Conservation (phyloP, 2,329 filamentous ascomycete genomes). For the Penicillium sp. region DNA sequence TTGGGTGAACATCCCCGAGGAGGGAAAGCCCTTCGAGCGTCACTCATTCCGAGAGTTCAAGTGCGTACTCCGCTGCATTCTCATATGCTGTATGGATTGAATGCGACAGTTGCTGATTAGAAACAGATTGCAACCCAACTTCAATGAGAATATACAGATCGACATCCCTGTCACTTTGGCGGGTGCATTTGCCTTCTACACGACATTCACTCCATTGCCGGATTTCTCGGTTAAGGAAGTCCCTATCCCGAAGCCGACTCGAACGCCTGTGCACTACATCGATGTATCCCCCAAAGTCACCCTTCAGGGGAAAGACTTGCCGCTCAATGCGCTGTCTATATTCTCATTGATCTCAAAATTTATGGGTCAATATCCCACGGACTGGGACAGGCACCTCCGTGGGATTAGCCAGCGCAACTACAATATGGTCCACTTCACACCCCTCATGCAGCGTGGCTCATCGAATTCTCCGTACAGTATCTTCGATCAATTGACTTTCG, state of each 20-base stretch:
- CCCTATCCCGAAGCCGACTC: conserved; percentile 54
- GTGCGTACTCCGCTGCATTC: conserved; percentile 50
- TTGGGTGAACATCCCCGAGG: conserved; percentile 90
- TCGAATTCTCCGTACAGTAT: conserved; percentile 98
- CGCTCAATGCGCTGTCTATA: conserved; percentile 80
- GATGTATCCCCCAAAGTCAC: conserved; percentile 81
- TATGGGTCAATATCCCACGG: conserved; percentile 84
- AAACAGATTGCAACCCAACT: conserved; percentile 72
- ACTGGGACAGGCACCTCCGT: conserved; percentile 84
- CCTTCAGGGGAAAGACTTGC: conserved; percentile 69
- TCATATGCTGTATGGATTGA: conserved; percentile 2
- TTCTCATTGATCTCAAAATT: conserved; percentile 97
- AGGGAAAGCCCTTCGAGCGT: conserved; percentile 71
- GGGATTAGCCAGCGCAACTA: conserved; percentile 90
- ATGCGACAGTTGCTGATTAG: conserved; percentile 18
- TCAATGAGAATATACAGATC: conserved; percentile 86
- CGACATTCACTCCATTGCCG: conserved; percentile 83
- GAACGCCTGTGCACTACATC: conserved; percentile 81
- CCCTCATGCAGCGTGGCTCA: conserved; percentile 77
- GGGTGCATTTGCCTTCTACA: conserved; percentile 91
- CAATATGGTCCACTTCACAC: conserved; percentile 99
- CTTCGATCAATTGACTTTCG: conserved; percentile 86
- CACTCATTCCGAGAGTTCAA: conserved; percentile 81
- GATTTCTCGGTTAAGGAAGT: conserved; percentile 62
- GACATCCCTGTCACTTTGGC: conserved; percentile 78